A percentile compares a stretch with the other conserved stretches of the same genome.
These are phyloP conservation scores for Tephrocybe sp. DNA, from an alignment of 768 basidiomycete genomes.

Conservation along the genomic window DNA sequence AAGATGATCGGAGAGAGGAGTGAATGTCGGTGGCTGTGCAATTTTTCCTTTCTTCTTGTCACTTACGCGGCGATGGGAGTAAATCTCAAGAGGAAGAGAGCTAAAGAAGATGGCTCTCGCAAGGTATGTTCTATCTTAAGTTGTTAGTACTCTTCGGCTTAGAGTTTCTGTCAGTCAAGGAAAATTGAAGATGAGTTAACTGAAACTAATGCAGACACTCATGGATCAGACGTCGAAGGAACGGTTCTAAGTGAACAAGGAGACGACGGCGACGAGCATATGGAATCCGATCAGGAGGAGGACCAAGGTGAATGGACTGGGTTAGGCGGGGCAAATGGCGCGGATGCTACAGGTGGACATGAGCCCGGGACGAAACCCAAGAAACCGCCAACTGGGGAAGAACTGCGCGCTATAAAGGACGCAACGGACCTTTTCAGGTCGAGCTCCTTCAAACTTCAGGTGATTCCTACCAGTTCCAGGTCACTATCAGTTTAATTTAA, in stretches of 20 bases:
- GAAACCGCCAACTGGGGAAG: conserved; percentile 65
- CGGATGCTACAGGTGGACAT: conserved; percentile 5
- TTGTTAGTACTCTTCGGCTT: neutral
- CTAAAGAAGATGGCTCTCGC: conserved; percentile 14
- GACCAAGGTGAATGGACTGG: conserved; percentile 28
- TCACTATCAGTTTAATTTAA: neutral
- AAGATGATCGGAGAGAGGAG: conserved; percentile 6
- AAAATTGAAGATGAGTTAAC: conserved; percentile 10
- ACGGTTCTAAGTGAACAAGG: conserved; percentile 5
- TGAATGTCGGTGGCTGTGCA: conserved; percentile 29
- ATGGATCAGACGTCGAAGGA: conserved; percentile 10
- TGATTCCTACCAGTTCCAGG: conserved; percentile 23
- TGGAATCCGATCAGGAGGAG: conserved; percentile 16
- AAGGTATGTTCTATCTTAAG: conserved; percentile 18
- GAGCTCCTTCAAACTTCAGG: conserved; percentile 83
- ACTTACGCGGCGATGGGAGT: conserved; percentile 19
- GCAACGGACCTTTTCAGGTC: conserved; percentile 74
- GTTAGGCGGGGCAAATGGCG: conserved; percentile 12
- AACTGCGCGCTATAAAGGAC: conserved; percentile 70
- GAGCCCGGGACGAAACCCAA: conserved; percentile 29
- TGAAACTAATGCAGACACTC: neutral
- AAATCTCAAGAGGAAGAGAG: conserved; percentile 27
- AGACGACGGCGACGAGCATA: conserved; percentile 2
- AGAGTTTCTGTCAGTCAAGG: conserved; percentile 5
- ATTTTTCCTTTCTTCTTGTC: conserved; percentile 19